Evolutionary conservation across 1,284 basidiomycete species (phyloP).

Genomic region (Acaromyces ingoldii): DNA sequence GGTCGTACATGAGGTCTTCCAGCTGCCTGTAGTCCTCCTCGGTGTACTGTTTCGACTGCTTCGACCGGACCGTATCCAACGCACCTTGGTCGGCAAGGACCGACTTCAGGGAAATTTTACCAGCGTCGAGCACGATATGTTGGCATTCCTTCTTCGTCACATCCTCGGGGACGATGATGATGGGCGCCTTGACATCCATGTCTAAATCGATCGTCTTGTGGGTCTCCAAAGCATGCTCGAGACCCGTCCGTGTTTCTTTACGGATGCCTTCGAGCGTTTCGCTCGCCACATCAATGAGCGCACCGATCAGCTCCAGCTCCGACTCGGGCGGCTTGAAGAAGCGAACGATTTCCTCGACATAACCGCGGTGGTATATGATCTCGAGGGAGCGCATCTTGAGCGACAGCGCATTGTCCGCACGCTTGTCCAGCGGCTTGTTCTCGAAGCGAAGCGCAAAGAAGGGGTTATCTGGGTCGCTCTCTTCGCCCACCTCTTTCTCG

Average conservation of each 20-base stretch:
- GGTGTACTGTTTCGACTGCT: conserved; percentile 78
- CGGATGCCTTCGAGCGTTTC: conserved; percentile 90
- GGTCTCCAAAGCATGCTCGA: conserved; percentile 85
- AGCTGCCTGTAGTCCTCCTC: conserved; percentile 83
- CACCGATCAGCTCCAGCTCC: conserved; percentile 85
- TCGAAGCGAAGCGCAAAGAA: conserved; percentile 94
- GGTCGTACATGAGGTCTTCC: conserved; percentile 96
- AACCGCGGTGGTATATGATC: conserved; percentile 92
- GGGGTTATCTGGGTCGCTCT: conserved; percentile 58
- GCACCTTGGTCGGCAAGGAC: conserved; percentile 79
- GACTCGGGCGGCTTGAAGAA: conserved; percentile 94
- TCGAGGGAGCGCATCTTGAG: conserved; percentile 94
- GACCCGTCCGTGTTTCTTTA: conserved; percentile 88
- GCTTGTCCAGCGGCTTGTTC: conserved; percentile 83
- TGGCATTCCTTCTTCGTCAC: conserved; percentile 72
- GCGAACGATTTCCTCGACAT: conserved; percentile 82
- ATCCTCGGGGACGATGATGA: conserved; percentile 89
- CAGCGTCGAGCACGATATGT: conserved; percentile 90
- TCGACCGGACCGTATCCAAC: conserved; percentile 73
- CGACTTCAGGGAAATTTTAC: conserved; percentile 90
- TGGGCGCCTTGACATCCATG: conserved; percentile 92
- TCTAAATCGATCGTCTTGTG: conserved; percentile 95
- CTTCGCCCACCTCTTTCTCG: conserved; percentile 46
- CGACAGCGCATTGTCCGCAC: conserved; percentile 85
- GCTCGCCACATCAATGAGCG: conserved; percentile 71